A percentile compares a stretch with the other conserved stretches of the same genome.
phyloP scores from a whole-genome alignment of 106 monocot species.

The Narthecium ossifragum region DNA sequence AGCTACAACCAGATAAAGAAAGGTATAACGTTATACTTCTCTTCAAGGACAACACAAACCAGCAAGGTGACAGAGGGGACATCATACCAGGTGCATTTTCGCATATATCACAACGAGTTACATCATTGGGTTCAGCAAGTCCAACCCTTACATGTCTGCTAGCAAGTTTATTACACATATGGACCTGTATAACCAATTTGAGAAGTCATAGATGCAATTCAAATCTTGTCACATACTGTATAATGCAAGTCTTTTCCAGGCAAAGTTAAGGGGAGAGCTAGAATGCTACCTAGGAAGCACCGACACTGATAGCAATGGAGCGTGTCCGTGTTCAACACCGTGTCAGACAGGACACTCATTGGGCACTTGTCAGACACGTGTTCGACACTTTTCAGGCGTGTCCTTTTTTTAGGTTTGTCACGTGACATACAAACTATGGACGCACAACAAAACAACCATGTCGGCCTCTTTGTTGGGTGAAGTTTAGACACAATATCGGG shows the following conservation, averaged over 20 bases:
- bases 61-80: background rate
- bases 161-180: constrained; percentile 97
- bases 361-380: no score
- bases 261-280: no score
- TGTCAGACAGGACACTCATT: background rate
- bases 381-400: no score
- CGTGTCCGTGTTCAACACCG: background rate
- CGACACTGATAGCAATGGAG: background rate
- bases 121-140: constrained; percentile 72
- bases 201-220: background rate
- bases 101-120: constrained; percentile 86
- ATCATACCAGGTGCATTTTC: constrained; percentile 85
- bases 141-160: constrained; percentile 93
- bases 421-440: no score
- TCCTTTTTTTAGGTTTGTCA: no score
- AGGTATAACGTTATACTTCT: background rate
- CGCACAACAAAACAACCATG: no score
- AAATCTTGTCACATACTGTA: no score
- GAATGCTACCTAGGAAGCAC: background rate
- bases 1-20: constrained; percentile 33
- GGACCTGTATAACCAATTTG: constrained; percentile 47
- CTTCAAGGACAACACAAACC: background rate
- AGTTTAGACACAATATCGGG: no score
- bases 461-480: no score
- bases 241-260: no score